These are phyloP conservation scores for Geoglossum cookeanum DNA, from an alignment of 2,329 filamentous ascomycete species.

Conservation along the genomic window DNA sequence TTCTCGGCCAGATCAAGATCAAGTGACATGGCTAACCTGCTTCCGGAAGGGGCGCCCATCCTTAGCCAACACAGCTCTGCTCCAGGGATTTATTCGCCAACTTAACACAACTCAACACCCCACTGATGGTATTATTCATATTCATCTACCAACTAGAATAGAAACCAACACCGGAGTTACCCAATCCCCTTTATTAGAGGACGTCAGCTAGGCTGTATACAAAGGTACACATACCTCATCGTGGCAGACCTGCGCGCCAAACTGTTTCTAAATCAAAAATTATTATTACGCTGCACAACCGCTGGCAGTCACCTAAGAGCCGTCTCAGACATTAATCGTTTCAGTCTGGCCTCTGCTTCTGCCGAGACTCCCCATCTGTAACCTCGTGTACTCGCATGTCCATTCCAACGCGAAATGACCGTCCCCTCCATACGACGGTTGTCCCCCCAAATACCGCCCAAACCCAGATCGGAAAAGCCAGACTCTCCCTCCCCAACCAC, in stretches of 20 bases:
- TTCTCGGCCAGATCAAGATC: not conserved
- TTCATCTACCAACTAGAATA: too few species aligned
- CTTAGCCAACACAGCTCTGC: too few species aligned
- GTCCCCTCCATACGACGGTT: constrained; percentile 74
- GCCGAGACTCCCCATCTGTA: constrained; percentile 6
- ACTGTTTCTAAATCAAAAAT: not conserved
- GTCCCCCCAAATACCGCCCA: constrained; percentile 80
- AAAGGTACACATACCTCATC: not conserved
- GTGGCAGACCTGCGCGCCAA: not conserved
- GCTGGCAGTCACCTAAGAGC: not conserved
- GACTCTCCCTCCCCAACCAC: constrained; percentile 66
- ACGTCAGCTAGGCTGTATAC: not conserved
- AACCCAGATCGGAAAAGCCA: constrained; percentile 78
- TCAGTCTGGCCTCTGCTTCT: not conserved
- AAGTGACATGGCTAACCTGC: not conserved
- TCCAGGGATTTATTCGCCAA: too few species aligned
- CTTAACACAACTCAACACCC: too few species aligned
- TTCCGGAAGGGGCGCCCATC: not conserved
- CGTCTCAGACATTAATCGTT: not conserved
- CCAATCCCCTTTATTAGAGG: not conserved
- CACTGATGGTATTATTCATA: too few species aligned
- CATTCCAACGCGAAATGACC: constrained; percentile 59
- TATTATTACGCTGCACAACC: not conserved
- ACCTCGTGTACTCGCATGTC: constrained; percentile 64
- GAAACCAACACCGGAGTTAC: not conserved